phyloP scores from a whole-genome alignment of 208 protist species.

The Trichomonas tenax region DNA sequence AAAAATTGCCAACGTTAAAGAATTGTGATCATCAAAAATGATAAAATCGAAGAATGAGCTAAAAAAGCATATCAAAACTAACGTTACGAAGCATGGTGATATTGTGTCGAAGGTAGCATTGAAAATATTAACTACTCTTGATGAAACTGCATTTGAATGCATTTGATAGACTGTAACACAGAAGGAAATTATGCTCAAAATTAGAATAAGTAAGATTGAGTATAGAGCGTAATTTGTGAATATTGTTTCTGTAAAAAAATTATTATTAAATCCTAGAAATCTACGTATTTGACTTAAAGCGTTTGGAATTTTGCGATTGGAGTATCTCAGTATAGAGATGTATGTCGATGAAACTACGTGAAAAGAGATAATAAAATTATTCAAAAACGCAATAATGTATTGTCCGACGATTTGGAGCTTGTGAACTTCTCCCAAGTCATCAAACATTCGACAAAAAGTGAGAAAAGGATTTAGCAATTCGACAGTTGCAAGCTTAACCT shows the following conservation, averaged over 20 bases:
- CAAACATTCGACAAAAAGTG: background rate
- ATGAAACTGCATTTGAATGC: too few species aligned
- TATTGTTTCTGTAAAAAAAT: too few species aligned
- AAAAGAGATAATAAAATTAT: background rate
- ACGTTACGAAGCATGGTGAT: too few species aligned
- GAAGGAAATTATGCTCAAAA: too few species aligned
- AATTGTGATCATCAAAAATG: background rate
- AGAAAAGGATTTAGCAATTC: background rate
- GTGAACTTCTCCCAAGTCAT: background rate
- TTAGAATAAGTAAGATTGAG: too few species aligned
- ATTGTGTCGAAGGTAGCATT: too few species aligned
- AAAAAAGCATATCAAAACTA: too few species aligned
- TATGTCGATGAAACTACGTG: background rate
- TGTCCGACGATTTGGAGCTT: background rate
- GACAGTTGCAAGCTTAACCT: background rate
- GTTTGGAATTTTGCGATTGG: background rate
- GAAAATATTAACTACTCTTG: too few species aligned
- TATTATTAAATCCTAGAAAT: background rate
- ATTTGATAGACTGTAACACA: too few species aligned
- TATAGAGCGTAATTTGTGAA: too few species aligned
- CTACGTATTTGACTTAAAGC: background rate
- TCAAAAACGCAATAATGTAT: background rate
- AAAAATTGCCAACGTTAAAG: background rate
- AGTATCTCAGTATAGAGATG: background rate
- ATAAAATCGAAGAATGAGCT: background rate